These are phyloP conservation scores for Aspergillus coremiiformis DNA, from an alignment of 495 filamentous ascomycete species.

Conservation along the genomic window DNA sequence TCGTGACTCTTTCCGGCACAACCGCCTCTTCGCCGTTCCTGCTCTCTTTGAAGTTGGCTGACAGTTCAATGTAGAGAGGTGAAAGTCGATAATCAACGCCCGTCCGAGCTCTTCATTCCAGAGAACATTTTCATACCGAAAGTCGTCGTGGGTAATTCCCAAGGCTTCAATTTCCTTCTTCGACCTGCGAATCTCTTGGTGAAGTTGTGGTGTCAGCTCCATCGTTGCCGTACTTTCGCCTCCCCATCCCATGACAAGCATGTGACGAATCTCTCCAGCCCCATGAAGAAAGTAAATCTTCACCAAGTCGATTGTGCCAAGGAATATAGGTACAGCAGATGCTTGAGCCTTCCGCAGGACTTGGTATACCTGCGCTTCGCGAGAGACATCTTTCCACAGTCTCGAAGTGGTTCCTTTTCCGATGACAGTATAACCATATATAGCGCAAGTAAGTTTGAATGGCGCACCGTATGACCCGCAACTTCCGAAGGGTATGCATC, in stretches of 20 bases:
- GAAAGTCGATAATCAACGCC: constrained; percentile 21
- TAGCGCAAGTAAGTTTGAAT: neutral
- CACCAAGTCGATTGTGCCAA: neutral
- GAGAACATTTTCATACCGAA: constrained; percentile 13
- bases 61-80: constrained; percentile 10
- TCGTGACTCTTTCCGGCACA: too few relatives aligned
- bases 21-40: too few relatives aligned
- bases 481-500: neutral
- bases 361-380: neutral
- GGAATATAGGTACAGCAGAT: neutral
- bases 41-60: neutral
- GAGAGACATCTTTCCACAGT: neutral
- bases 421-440: neutral
- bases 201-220: neutral
- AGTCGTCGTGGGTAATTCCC: constrained; percentile 5
- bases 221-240: neutral
- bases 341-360: neutral
- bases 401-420: neutral
- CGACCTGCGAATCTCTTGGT: constrained; percentile 5
- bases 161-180: constrained; percentile 7
- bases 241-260: neutral
- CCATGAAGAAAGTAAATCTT: neutral
- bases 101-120: constrained; percentile 15
- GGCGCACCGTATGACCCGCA: neutral
- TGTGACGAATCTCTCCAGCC: neutral